Percentiles rank a stretch among this genome's conserved stretches.
Evolutionary conservation across 2,329 filamentous ascomycete species (phyloP).

Genomic region (Fusarium gaditjirri): DNA sequence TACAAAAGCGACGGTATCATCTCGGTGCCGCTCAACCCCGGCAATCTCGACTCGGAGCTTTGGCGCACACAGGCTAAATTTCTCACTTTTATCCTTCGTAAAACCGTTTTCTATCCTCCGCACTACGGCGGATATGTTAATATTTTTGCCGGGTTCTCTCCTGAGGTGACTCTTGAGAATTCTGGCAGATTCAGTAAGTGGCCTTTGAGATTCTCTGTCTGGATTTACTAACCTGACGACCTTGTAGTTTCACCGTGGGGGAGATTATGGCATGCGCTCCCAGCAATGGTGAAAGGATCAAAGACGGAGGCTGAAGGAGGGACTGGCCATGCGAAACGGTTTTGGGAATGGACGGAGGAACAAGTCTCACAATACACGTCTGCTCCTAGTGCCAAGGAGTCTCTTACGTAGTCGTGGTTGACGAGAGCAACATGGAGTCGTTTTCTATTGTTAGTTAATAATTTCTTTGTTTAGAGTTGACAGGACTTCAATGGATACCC

Average conservation of each 20-base stretch:
- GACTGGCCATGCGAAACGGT: conserved; percentile 46
- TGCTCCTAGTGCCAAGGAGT: neutral
- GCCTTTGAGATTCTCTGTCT: accelerated
- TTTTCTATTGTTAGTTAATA: accelerated
- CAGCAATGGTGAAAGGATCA: conserved; percentile 44
- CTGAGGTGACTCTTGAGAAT: conserved; percentile 52
- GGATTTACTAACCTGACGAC: neutral
- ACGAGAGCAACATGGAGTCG: accelerated
- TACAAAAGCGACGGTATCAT: conserved; percentile 46
- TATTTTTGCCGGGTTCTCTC: conserved; percentile 58
- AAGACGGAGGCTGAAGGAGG: conserved; percentile 50
- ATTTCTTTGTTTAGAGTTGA: neutral
- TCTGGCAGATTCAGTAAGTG: conserved; percentile 32
- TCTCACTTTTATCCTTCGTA: conserved; percentile 25
- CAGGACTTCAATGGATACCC: accelerated
- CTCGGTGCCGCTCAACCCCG: conserved; percentile 52
- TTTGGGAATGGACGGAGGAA: conserved; percentile 54
- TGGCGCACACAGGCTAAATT: conserved; percentile 43
- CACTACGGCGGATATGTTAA: conserved; percentile 59
- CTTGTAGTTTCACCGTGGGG: conserved; percentile 52
- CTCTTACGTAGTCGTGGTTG: accelerated
- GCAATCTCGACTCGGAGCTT: conserved; percentile 54
- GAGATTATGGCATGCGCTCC: conserved; percentile 45
- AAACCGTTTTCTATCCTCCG: conserved; percentile 40
- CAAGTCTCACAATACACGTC: conserved; percentile 21